Conservation (phyloP, 768 basidiomycete genomes). For the Pisolithus microcarpus region DNA sequence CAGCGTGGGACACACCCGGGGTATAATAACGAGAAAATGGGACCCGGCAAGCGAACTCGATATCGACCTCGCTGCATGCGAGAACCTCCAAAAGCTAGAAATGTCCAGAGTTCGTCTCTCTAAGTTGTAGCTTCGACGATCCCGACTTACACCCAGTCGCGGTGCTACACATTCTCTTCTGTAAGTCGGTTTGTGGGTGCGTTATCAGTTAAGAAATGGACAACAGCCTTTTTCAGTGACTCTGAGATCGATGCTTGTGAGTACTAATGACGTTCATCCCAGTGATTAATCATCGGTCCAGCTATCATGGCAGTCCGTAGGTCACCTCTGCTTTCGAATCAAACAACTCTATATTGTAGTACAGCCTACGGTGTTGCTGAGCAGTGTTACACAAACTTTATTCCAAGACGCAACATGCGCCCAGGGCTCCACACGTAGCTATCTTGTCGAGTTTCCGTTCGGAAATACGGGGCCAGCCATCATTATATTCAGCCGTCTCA, state of each 20-base stretch:
- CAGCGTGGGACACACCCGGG: too few species aligned
- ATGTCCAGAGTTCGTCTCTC: too few species aligned
- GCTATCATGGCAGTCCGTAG: slow-evolving; percentile 59
- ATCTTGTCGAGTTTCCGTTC: too few species aligned
- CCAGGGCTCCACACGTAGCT: too few species aligned
- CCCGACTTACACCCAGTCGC: slow-evolving; percentile 20
- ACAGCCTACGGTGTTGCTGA: slow-evolving; percentile 51
- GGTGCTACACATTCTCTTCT: slow-evolving; percentile 51
- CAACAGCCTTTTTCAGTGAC: slow-evolving; percentile 29
- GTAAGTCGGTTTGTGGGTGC: slow-evolving; percentile 25
- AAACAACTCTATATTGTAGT: slow-evolving; percentile 1
- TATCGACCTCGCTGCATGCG: slow-evolving; percentile 20
- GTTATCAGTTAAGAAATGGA: too few species aligned
- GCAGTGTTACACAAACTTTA: too few species aligned
- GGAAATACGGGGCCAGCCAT: too few species aligned
- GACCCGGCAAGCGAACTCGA: slow-evolving; percentile 3
- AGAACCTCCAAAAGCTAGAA: slow-evolving; percentile 44
- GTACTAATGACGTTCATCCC: neutral
- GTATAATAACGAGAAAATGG: neutral
- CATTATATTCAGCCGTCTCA: too few species aligned
- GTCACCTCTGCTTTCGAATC: slow-evolving; percentile 16
- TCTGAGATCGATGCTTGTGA: slow-evolving; percentile 23
- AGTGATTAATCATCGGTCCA: slow-evolving; percentile 15
- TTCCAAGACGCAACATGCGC: too few species aligned
- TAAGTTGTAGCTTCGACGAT: too few species aligned